phyloP scores from a whole-genome alignment of 257 asterid species.

The Nicotiana otophora region DNA sequence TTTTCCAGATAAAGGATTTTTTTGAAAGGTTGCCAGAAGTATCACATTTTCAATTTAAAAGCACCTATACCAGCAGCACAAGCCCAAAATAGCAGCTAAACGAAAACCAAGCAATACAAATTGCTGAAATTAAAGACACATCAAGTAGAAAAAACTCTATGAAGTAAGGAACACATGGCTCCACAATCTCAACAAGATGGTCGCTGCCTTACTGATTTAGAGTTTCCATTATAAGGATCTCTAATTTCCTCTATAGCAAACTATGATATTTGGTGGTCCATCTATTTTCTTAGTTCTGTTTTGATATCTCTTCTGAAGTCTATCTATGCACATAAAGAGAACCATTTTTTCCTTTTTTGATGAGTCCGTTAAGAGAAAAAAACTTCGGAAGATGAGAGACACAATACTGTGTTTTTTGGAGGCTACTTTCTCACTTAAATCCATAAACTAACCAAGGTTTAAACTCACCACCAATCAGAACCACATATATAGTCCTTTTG shows the following conservation, averaged over 20 bases:
- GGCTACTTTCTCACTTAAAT: background rate
- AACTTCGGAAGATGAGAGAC: background rate
- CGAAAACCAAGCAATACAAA: background rate
- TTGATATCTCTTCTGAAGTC: background rate
- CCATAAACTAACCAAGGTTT: background rate
- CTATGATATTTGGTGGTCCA: background rate
- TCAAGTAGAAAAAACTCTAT: background rate
- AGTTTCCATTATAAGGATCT: background rate
- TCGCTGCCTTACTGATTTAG: background rate
- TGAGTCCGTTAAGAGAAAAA: background rate
- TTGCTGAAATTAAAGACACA: background rate
- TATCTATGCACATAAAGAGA: background rate
- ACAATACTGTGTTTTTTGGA: background rate
- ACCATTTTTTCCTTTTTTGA: background rate
- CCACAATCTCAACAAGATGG: slow-evolving; percentile 6
- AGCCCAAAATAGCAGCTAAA: background rate
- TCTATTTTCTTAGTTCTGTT: background rate
- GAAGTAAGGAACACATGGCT: background rate
- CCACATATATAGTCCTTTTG: background rate
- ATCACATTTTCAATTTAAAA: background rate
- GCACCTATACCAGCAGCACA: background rate
- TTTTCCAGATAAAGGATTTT: background rate
- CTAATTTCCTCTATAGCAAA: background rate
- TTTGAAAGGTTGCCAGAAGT: background rate
- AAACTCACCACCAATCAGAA: background rate